Conservation (phyloP, 1,284 basidiomycete genomes). For the Uromyces viciae-fabae region DNA sequence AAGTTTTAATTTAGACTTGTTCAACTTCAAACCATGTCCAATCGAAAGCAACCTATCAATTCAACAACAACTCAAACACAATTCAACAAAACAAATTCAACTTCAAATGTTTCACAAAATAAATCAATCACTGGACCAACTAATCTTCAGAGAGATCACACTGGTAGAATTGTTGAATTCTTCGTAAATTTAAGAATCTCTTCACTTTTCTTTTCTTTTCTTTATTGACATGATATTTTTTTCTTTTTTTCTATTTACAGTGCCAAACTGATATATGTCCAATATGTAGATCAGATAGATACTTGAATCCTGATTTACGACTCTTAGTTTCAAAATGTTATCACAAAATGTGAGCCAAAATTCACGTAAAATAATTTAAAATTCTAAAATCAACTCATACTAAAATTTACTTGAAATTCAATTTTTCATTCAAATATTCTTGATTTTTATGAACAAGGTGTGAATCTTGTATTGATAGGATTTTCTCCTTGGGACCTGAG, state of each 20-base stretch:
- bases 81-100: neutral
- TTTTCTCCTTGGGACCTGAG: constrained; percentile 92
- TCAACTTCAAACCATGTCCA: neutral
- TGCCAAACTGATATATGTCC: constrained; percentile 93
- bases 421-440: neutral
- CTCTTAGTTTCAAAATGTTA: constrained; percentile 92
- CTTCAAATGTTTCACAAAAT: neutral
- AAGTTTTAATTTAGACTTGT: too few relatives aligned
- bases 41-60: neutral
- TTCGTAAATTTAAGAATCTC: constrained; percentile 16
- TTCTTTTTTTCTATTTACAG: constrained; percentile 56
- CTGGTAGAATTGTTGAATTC: constrained; percentile 37
- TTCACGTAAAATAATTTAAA: neutral
- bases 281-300: constrained; percentile 92
- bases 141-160: constrained; percentile 27
- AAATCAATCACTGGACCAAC: constrained; percentile 28
- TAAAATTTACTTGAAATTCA: too few relatives aligned
- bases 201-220: too few relatives aligned
- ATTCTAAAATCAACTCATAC: neutral
- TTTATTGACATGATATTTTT: neutral
- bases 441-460: constrained; percentile 68
- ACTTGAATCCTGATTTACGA: constrained; percentile 87
- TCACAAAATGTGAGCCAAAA: constrained; percentile 78
- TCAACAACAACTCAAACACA: neutral
- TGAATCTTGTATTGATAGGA: constrained; percentile 92